A percentile compares a stretch with the other conserved stretches of the same genome.
Evolutionary conservation across 805 yeast genomes (phyloP).

Genomic region (Ogataea salicorniae): DNA sequence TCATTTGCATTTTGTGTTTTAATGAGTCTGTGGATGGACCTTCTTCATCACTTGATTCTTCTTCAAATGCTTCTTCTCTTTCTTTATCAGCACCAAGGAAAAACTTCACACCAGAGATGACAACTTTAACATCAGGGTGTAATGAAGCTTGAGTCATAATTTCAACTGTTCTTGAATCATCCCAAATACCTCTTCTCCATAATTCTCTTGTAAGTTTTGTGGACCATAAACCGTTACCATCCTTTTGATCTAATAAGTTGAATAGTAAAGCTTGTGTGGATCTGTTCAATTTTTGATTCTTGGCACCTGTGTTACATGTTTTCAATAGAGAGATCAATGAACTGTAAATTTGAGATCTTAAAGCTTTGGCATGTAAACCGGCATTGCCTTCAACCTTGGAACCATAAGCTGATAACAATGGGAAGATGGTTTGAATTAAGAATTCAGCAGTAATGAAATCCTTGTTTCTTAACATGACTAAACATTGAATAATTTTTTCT

Average conservation of each 20-base stretch:
- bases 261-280: conserved; percentile 90
- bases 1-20: conserved; percentile 76
- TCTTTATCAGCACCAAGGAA: conserved; percentile 94
- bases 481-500: conserved; percentile 85
- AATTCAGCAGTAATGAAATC: conserved; percentile 72
- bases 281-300: conserved; percentile 82
- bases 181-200: conserved; percentile 99
- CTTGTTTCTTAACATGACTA: conserved; percentile 87
- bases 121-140: conserved; percentile 82
- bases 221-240: conserved; percentile 86
- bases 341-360: conserved; percentile 77
- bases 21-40: conserved; percentile 68
- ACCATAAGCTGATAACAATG: conserved; percentile 68
- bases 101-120: conserved; percentile 84
- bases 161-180: conserved; percentile 94
- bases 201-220: conserved; percentile 89
- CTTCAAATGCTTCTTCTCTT: conserved; percentile 78
- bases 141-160: conserved; percentile 94
- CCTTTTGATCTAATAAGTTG: conserved; percentile 76
- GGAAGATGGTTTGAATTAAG: conserved; percentile 83
- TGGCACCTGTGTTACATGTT: conserved; percentile 80
- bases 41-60: conserved; percentile 59
- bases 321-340: conserved; percentile 76
- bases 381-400: conserved; percentile 39
- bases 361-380: conserved; percentile 69